Conservation (phyloP, 805 yeast species). For the Torulaspora gathmanii region DNA sequence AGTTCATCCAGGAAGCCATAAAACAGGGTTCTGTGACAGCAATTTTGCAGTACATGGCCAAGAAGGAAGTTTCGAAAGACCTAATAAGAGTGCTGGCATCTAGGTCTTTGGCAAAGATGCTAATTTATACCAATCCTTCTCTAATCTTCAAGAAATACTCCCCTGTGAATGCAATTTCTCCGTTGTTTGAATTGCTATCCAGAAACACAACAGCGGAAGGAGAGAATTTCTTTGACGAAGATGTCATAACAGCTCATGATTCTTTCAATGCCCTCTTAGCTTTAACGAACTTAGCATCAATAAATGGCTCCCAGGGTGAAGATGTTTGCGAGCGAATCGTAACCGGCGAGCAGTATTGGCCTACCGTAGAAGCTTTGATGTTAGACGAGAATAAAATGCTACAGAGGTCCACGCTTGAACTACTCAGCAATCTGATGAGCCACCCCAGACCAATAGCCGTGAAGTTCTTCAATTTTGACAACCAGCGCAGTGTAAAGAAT, state of each 20-base stretch:
- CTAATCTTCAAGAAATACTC: constrained; percentile 42
- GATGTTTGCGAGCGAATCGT: constrained; percentile 32
- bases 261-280: constrained; percentile 57
- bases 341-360: constrained; percentile 41
- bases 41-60: constrained; percentile 37
- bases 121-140: constrained; percentile 45
- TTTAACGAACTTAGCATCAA: constrained; percentile 60
- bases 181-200: constrained; percentile 41
- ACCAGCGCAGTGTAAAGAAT: constrained; percentile 36
- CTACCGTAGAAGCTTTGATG: constrained; percentile 42
- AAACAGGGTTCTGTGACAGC: constrained; percentile 46
- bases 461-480: constrained; percentile 54
- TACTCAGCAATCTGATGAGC: constrained; percentile 55
- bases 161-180: constrained; percentile 41
- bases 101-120: constrained; percentile 41
- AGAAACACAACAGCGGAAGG: constrained; percentile 8
- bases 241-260: constrained; percentile 29
- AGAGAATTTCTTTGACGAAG: constrained; percentile 15
- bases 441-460: constrained; percentile 39
- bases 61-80: constrained; percentile 14
- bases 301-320: constrained; percentile 39
- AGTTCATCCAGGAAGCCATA: constrained; percentile 32
- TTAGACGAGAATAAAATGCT: constrained; percentile 45
- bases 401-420: constrained; percentile 59
- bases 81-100: constrained; percentile 36